Percentiles rank a stretch among this genome's conserved stretches.
These are phyloP conservation scores for Achaetomium macrosporum DNA, from an alignment of 2,329 filamentous ascomycete genomes.

Conservation along the genomic window DNA sequence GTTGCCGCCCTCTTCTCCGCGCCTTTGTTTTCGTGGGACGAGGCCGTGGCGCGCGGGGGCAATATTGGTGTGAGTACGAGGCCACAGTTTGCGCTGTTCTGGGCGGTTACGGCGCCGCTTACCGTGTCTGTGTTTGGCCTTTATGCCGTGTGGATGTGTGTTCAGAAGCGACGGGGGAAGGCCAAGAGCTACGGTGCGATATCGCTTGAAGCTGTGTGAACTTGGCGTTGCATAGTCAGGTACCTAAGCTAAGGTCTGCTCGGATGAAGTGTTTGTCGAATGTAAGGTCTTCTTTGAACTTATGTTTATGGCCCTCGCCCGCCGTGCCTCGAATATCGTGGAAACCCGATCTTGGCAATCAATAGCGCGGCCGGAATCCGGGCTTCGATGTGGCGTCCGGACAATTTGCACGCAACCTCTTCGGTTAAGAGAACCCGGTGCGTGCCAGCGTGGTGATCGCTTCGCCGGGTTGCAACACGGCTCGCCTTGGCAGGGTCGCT, in stretches of 20 bases:
- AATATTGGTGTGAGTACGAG: slow-evolving; percentile 29
- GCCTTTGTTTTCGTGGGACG: slow-evolving; percentile 21
- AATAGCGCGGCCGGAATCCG: slow-evolving; percentile 4
- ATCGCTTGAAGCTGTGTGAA: not conserved
- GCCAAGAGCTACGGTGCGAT: not conserved
- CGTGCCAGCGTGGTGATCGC: not conserved
- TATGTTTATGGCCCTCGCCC: too few relatives aligned
- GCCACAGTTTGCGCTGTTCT: slow-evolving; percentile 37
- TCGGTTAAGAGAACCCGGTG: not conserved
- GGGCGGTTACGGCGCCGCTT: slow-evolving; percentile 36
- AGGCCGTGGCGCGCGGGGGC: slow-evolving; percentile 1
- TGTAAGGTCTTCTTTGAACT: too few relatives aligned
- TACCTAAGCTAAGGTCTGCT: too few relatives aligned
- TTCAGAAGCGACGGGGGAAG: slow-evolving; percentile 23
- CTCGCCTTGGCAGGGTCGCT: not conserved
- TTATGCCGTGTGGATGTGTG: slow-evolving; percentile 31
- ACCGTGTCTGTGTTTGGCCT: slow-evolving; percentile 32
- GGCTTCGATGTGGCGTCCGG: not conserved
- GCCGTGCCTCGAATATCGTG: not conserved
- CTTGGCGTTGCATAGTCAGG: too few relatives aligned
- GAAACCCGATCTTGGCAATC: slow-evolving; percentile 3
- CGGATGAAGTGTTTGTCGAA: too few relatives aligned
- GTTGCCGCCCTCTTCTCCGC: slow-evolving; percentile 36
- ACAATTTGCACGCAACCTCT: not conserved
- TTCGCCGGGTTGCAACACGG: slow-evolving; percentile 8